Evolutionary conservation across 139 green algal species (phyloP), one percentile per base, ranked within the genome.

Genomic region (Zygnema circumcarinatum): DNA sequence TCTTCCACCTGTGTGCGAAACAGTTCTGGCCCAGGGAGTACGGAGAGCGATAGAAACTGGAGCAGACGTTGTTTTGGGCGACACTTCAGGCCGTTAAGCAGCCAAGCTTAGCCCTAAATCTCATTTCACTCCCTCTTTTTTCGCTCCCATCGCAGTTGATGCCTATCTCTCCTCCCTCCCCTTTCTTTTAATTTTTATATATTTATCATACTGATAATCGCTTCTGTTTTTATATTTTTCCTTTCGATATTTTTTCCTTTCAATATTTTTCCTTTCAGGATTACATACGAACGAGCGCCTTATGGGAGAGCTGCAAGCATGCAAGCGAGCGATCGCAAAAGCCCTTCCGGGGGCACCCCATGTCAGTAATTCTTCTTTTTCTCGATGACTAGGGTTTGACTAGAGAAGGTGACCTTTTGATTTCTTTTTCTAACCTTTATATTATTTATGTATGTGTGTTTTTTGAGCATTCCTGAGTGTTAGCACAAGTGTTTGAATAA

Each of bases 261-360:
- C 16, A 22, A 52, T 78, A 41, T 78, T 41, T 41, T 78, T 41
- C 7, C 16, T 41, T 20, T 16, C 81, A 87, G 81, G 81, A 33
- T 91, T 99, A 88, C 97, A 99, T 93, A 99, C 95, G 20, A 98
- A 98, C 68, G 95, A 92, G 74, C 89, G 92, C 25, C 93, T 99
- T 25, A 99, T 99, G 97, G 95, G 96, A 75, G 95, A 98, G 83
- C 91, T 97, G 36, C 85, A 85, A 40, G 94, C 92, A 54, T 95
- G 94, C 91, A 94, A 93, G 79, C 85, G 87, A 33, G 92, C 82
- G 2, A 86, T 96, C 22, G 42, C 20, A 69, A 96, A 95, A 89
- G 39, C 21, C 1, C 62, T 95, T 47, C 25, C 87, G 2, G 85
- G 54, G 0, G 92, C 94, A 35, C 94, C 94, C 32, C 89, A 95